Evolutionary conservation across 805 yeast genomes (phyloP).

Genomic region (Blastobotrys terrestris): DNA sequence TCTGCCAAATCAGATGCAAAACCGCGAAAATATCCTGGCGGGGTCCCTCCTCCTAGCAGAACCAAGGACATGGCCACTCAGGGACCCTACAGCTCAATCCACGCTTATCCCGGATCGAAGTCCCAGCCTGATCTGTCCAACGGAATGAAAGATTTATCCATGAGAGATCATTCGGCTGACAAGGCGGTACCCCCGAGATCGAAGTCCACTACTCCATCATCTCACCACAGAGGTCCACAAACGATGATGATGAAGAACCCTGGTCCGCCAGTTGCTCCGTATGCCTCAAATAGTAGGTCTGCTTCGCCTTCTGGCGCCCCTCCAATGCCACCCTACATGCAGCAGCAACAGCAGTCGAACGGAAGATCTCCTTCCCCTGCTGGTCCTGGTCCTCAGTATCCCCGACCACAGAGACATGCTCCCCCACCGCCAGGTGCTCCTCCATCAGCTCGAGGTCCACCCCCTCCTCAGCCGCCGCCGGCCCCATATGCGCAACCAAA

Average conservation of each 20-base stretch:
- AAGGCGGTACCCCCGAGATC: constrained; percentile 1
- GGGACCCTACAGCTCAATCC: not conserved
- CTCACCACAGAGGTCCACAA: not conserved
- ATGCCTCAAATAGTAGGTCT: constrained; percentile 3
- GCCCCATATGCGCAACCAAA: constrained; percentile 5
- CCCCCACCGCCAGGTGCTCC: too few relatives aligned
- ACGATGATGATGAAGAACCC: constrained; percentile 3
- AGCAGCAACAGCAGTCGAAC: constrained; percentile 10
- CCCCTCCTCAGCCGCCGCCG: constrained; percentile 4
- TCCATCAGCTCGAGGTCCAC: too few relatives aligned
- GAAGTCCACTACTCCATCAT: not conserved
- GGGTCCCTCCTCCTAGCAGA: not conserved
- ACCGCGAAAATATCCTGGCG: not conserved
- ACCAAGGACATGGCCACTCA: not conserved
- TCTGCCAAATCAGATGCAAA: not conserved
- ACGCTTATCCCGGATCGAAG: not conserved
- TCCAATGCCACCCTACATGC: constrained; percentile 1
- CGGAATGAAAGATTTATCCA: constrained; percentile 9
- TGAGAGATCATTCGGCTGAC: constrained; percentile 3
- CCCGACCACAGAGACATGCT: not conserved
- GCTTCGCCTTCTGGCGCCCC: constrained; percentile 10
- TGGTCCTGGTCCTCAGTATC: constrained; percentile 7
- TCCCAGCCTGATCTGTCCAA: constrained; percentile 16
- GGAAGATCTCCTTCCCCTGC: constrained; percentile 4
- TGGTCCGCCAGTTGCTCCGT: constrained; percentile 9